These are phyloP conservation scores for Clarireedia sp. DNA, from an alignment of 2,329 filamentous ascomycete genomes.

Conservation along the genomic window DNA sequence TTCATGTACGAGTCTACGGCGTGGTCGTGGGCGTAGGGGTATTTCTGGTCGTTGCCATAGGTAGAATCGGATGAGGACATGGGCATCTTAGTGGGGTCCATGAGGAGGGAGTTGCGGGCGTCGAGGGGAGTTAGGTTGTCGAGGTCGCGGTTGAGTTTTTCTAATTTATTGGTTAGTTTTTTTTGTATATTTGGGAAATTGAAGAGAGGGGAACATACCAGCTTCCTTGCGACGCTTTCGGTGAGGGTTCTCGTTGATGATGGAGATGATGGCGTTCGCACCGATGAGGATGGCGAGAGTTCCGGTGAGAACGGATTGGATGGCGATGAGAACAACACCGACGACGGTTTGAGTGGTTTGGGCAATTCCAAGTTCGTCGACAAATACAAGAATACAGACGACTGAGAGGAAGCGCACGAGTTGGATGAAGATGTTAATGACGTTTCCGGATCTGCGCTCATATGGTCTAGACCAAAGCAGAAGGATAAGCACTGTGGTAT, in stretches of 20 bases:
- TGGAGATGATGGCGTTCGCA: constrained; percentile 79
- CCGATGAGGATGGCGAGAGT: constrained; percentile 78
- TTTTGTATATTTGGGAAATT: constrained; percentile 10
- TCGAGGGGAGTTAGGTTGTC: constrained; percentile 83
- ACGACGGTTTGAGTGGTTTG: constrained; percentile 92
- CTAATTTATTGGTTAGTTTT: constrained; percentile 34
- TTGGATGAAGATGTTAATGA: constrained; percentile 91
- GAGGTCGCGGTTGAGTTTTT: constrained; percentile 67
- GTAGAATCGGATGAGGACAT: constrained; percentile 5
- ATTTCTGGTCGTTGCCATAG: constrained; percentile 21
- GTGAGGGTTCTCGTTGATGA: constrained; percentile 83
- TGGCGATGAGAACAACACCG: constrained; percentile 84
- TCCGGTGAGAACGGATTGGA: constrained; percentile 78
- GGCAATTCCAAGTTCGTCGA: constrained; percentile 81
- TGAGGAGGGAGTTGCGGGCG: constrained; percentile 74
- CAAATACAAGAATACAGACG: constrained; percentile 82
- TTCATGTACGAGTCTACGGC: constrained; percentile 23
- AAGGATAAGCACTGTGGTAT: constrained; percentile 54
- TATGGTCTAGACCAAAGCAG: constrained; percentile 82
- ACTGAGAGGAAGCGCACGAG: constrained; percentile 83
- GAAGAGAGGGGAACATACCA: constrained; percentile 51
- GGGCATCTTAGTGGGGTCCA: neutral
- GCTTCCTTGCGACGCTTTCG: constrained; percentile 80
- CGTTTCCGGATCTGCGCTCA: constrained; percentile 76
- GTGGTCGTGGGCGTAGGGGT: constrained; percentile 14